Evolutionary conservation across 805 yeast species (phyloP), one percentile per base, ranked within the genome.

Genomic region (Blastobotrys mokoenaii): DNA sequence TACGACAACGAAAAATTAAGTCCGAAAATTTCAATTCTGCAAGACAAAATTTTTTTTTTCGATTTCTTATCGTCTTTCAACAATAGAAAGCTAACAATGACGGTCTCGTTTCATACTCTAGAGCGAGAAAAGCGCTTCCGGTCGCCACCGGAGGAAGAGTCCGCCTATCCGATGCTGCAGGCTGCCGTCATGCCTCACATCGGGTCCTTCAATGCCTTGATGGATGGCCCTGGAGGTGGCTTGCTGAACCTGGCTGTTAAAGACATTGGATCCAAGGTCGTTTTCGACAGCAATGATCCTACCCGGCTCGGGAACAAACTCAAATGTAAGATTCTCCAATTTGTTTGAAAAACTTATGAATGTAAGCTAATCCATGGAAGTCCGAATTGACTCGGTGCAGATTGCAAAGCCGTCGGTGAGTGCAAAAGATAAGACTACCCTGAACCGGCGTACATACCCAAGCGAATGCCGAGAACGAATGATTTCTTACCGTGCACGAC

Each of bases 171-270:
- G 12, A 67, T 88, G 35, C 73, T 93, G 32, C 76, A 76, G 47
- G 95, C 87, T 51, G 97, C 98, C 12, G 93, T 93, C 35, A 79
- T 79, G 46, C 98, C 98, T 3, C 98, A 93, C 63, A 77, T 93
- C 46, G 97, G 95, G 7, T 90, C 97, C 1, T 93, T 93, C 73
- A 84, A 93, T 71, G 97, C 97, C 3, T 71, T 93, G 46, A 84
- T 95, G 18, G 95, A 85, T 47, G 96, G 95, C 38, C 79, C 84
- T 18, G 50, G 43, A 14, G 80, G 72, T 38, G 96, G 96, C 4
- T 65, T 93, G 20, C 71, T 93, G 49, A 87, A 89, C 62, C 68
- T 82, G 43, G 97, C 84, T 1, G 94, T 83, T 40, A 73, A 82
- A 57, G 97, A 93, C 60, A 87, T 93, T 49, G 98, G 97, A 8